phyloP scores from a whole-genome alignment of 2,329 filamentous ascomycete species.

The Laburnicola sp. region DNA sequence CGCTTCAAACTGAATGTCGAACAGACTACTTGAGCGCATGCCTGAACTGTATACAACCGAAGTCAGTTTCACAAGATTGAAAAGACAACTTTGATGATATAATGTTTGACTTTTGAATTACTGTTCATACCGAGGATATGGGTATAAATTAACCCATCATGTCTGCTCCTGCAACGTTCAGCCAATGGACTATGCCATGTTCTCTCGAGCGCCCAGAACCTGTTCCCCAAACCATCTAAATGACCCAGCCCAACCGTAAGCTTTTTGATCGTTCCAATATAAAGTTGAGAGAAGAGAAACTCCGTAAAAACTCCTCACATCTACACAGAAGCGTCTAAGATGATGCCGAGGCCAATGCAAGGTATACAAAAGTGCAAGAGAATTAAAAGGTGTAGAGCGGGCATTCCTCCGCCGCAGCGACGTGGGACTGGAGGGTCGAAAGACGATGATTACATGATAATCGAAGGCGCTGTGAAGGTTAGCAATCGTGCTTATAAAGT shows the following conservation, averaged over 20 bases:
- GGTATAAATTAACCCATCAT: conserved; percentile 2
- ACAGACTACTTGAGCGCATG: too few species aligned
- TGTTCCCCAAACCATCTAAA: not conserved
- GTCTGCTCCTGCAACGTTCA: not conserved
- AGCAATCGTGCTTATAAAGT: conserved; percentile 6
- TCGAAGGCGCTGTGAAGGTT: conserved; percentile 45
- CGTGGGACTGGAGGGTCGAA: conserved; percentile 8
- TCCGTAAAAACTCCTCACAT: conserved; percentile 3
- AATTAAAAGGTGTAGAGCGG: conserved; percentile 36
- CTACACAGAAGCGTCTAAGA: not conserved
- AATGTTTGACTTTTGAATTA: too few species aligned
- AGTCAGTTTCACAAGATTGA: too few species aligned
- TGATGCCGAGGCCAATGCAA: conserved; percentile 23
- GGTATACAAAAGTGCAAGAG: conserved; percentile 40
- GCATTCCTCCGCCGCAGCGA: not conserved
- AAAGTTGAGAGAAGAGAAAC: conserved; percentile 6
- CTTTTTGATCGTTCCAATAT: not conserved
- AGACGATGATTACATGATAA: conserved; percentile 49
- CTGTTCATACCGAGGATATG: conserved; percentile 2
- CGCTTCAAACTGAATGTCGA: too few species aligned
- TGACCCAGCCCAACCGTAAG: not conserved
- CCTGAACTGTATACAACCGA: too few species aligned
- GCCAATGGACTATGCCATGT: not conserved
- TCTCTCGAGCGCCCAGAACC: conserved; percentile 2
- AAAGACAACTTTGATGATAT: not conserved